Conservation (phyloP, 371 early-diverging fungal genomes). For the Rhizomucor pusillus region DNA sequence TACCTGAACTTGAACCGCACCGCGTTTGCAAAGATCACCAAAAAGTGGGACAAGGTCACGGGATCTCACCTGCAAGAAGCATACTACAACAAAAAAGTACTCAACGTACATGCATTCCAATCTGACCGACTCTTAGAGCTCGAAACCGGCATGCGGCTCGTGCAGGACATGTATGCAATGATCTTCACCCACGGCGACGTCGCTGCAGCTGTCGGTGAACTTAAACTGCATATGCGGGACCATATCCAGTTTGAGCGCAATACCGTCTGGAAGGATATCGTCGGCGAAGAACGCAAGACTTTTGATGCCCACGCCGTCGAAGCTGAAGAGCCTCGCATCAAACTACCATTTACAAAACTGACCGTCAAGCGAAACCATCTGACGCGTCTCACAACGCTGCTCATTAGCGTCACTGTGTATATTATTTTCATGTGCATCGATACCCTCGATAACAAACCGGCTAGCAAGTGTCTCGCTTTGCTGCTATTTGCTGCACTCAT, state of each 20-base stretch:
- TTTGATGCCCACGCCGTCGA: slow-evolving; percentile 36
- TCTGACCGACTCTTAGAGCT: slow-evolving; percentile 35
- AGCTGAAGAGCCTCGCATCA: slow-evolving; percentile 27
- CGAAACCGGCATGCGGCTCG: slow-evolving; percentile 35
- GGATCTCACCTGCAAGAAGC: slow-evolving; percentile 36
- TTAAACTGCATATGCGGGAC: slow-evolving; percentile 63
- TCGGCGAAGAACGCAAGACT: slow-evolving; percentile 63
- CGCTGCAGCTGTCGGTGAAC: slow-evolving; percentile 50
- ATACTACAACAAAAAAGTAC: slow-evolving; percentile 53
- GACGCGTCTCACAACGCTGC: slow-evolving; percentile 18
- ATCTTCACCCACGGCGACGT: slow-evolving; percentile 49
- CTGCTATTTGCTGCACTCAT: slow-evolving; percentile 59
- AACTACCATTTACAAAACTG: slow-evolving; percentile 9
- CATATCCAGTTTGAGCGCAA: slow-evolving; percentile 75
- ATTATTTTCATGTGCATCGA: slow-evolving; percentile 45
- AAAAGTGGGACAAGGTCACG: slow-evolving; percentile 90
- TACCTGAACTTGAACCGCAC: slow-evolving; percentile 86
- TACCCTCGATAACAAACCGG: slow-evolving; percentile 54
- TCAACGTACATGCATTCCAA: slow-evolving; percentile 47
- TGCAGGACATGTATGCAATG: slow-evolving; percentile 56
- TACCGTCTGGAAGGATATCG: slow-evolving; percentile 81
- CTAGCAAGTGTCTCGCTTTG: slow-evolving; percentile 59
- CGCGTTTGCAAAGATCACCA: slow-evolving; percentile 91
- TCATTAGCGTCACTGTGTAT: slow-evolving; percentile 52
- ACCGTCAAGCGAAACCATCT: slow-evolving; percentile 19